A percentile compares a stretch with the other conserved stretches of the same genome.
These are phyloP conservation scores for Aspergillus costaricaensis DNA, from an alignment of 2,329 filamentous ascomycete species.

Conservation along the genomic window DNA sequence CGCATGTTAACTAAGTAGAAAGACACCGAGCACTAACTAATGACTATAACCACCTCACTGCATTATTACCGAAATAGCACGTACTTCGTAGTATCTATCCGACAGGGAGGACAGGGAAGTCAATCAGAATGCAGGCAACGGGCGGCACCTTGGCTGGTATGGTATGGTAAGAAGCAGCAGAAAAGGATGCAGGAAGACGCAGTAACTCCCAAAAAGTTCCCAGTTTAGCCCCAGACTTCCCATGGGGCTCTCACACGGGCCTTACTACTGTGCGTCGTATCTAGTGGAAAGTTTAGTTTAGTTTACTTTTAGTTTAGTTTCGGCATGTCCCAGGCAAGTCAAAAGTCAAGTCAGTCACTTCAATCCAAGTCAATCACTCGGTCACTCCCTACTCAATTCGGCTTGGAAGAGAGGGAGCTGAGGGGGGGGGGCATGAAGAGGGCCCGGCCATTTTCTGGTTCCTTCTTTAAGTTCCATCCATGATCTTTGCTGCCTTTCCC, in stretches of 20 bases:
- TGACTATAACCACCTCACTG: too few species aligned
- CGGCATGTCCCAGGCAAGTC: constrained; percentile 17
- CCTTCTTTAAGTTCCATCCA: constrained; percentile 11
- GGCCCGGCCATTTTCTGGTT: constrained; percentile 9
- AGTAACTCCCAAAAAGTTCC: not conserved
- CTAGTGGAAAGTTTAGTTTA: constrained; percentile 13
- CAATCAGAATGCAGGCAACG: not conserved
- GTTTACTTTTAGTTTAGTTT: constrained; percentile 12
- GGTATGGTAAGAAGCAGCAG: not conserved
- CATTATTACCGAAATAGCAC: too few species aligned
- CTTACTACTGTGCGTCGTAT: constrained; percentile 5
- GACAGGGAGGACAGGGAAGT: not conserved
- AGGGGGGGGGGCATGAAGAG: too few species aligned
- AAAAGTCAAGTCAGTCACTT: not conserved
- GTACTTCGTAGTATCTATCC: not conserved
- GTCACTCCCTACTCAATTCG: too few species aligned
- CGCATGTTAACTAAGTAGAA: too few species aligned
- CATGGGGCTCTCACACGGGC: constrained; percentile 17
- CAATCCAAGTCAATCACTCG: too few species aligned
- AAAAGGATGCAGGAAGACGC: not conserved
- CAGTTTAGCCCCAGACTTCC: constrained; percentile 16
- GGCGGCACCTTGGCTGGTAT: not conserved
- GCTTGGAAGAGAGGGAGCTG: too few species aligned
- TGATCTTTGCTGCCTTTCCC: constrained; percentile 6
- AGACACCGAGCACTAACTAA: too few species aligned